A percentile compares a stretch with the other conserved stretches of the same genome.
phyloP scores from a whole-genome alignment of 176 grass and related monocot genomes.

The Ananas comosus region DNA sequence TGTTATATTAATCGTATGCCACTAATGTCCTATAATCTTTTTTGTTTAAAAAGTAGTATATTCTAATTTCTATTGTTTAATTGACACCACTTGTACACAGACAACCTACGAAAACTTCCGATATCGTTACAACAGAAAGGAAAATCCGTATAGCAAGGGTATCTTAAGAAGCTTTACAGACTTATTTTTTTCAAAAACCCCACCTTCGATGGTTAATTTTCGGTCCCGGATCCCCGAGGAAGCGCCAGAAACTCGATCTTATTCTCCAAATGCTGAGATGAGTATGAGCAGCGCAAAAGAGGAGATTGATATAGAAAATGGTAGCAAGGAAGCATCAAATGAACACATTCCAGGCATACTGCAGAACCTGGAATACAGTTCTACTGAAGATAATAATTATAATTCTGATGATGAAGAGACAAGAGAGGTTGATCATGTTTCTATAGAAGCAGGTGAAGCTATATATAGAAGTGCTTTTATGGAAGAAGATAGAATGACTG shows the following conservation, averaged over 20 bases:
- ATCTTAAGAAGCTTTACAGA: constrained; percentile 36
- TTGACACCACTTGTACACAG: constrained; percentile 28
- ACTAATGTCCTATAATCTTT: neutral
- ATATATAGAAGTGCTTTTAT: constrained; percentile 20
- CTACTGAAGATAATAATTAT: constrained; percentile 32
- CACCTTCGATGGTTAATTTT: constrained; percentile 45
- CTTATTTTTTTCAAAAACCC: constrained; percentile 47
- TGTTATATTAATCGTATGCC: neutral
- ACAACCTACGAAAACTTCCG: constrained; percentile 66
- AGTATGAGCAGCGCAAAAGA: too few species aligned
- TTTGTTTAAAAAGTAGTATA: neutral
- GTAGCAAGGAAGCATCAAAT: constrained; percentile 22
- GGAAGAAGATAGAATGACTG: constrained; percentile 10
- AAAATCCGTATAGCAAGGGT: constrained; percentile 52
- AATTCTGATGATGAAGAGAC: constrained; percentile 13
- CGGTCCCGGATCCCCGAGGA: constrained; percentile 38
- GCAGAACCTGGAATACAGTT: constrained; percentile 58
- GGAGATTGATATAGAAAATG: too few species aligned
- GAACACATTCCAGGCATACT: constrained; percentile 47
- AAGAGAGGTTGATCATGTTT: neutral
- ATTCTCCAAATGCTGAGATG: constrained; percentile 41
- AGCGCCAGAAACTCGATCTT: constrained; percentile 35
- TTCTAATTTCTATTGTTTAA: neutral
- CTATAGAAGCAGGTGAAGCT: constrained; percentile 13
- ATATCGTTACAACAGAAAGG: constrained; percentile 45